A percentile compares a stretch with the other conserved stretches of the same genome.
These are phyloP conservation scores for Hordeum marinum DNA, from an alignment of 176 grass and related monocot species.

Conservation along the genomic window DNA sequence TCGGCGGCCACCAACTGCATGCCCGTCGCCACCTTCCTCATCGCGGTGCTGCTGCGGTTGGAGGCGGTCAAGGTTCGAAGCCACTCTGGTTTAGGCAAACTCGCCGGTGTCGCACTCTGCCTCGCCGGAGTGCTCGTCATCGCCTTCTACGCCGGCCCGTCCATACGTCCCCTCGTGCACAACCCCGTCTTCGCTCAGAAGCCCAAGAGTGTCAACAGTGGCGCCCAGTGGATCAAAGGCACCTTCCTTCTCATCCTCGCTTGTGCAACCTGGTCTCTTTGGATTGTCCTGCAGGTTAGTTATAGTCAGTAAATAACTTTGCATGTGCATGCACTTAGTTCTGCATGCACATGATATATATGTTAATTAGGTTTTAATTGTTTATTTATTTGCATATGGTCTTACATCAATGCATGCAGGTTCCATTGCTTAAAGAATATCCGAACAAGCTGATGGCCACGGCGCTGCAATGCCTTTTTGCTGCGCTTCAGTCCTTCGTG, in stretches of 20 bases:
- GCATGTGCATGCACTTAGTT: not conserved
- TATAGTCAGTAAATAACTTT: not conserved
- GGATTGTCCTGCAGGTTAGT: constrained; percentile 59
- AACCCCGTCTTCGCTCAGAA: constrained; percentile 24
- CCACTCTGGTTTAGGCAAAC: not conserved
- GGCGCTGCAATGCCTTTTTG: constrained; percentile 35
- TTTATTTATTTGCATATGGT: not conserved
- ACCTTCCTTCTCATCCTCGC: constrained; percentile 46
- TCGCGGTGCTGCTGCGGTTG: not conserved
- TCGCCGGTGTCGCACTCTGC: constrained; percentile 17
- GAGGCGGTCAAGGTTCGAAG: not conserved
- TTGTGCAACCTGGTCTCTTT: constrained; percentile 52
- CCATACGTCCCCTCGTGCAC: constrained; percentile 48
- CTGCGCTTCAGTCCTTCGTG: constrained; percentile 43
- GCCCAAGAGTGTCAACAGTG: not conserved
- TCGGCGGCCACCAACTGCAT: not conserved
- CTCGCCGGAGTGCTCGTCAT: constrained; percentile 46
- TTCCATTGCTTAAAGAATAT: constrained; percentile 58
- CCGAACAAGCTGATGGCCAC: constrained; percentile 69
- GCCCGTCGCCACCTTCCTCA: constrained; percentile 11
- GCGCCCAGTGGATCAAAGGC: constrained; percentile 45
- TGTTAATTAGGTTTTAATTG: not conserved
- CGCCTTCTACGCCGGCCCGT: constrained; percentile 61
- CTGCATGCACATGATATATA: not conserved
- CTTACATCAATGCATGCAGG: not conserved